Base-by-base conservation (phyloP, 495 filamentous ascomycete species). In the Trichocladium uniseriatum region DNA sequence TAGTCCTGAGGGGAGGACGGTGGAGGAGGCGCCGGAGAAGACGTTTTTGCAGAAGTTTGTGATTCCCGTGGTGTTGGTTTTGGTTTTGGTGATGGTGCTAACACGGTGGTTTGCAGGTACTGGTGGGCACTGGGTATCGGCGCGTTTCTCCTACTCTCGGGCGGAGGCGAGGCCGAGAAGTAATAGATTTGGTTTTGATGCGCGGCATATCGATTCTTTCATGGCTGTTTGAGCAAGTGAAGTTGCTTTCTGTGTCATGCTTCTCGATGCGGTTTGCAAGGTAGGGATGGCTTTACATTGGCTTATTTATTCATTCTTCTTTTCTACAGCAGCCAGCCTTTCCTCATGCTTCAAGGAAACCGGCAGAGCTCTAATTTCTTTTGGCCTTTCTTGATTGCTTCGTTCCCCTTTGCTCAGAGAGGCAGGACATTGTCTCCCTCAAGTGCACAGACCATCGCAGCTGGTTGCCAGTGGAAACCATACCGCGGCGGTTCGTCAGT, bases 41-140 rank as follows among this genome's bases (percentile, higher is more conserved):
- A 71, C 72, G 0, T 78, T 86, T 53, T 62, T 87, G 38, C 83
- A 87, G 64, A 86, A 84, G 81, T 86, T 68, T 59, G 74, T 75
- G 38, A 20, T 6, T 35, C 38, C 0, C 4, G 24, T 8, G 24
- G 24, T 27, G 24, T 3, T 71, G 71, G 50, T 54, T 72, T 38
- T 64, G 67, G 55, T 67, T 65, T 63, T 69, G 38, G 54, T 35
- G 34, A 34, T 34, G 11, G 34, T 53, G 36, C 15, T 53, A 41
- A 45, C 28, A 45, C 54, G 44, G 58, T 63, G 53, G 62, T 55
- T 7, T 24, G 47, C 39, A 77, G 74, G 59, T 77, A 78, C 49
- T 69, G 78, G 78, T 75, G 77, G 76, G 48, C 75, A 60, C 43
- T 75, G 54, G 64, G 64, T 43, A 57, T 75, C 29, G 64, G 60